phyloP scores from a whole-genome alignment of 139 green algal genomes.

The Volvox reticuliferus region DNA sequence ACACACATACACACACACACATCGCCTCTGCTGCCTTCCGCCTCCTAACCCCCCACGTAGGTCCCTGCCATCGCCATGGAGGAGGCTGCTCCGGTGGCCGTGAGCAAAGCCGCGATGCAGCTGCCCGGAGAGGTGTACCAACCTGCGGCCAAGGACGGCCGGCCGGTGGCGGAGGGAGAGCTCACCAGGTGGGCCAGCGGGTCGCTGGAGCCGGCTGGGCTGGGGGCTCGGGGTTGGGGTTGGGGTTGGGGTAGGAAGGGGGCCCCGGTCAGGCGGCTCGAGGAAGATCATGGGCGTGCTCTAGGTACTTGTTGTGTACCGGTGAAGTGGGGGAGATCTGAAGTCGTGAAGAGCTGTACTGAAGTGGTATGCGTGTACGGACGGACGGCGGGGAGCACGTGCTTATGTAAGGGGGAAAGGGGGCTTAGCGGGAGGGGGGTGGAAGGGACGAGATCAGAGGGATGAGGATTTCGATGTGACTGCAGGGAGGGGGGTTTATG shows the following conservation, averaged over 20 bases:
- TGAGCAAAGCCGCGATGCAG: constrained; percentile 70
- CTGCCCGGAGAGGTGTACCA: constrained; percentile 80
- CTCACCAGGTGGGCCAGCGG: constrained; percentile 58
- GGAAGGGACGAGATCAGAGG: neutral
- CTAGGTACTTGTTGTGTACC: no score
- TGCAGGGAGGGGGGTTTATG: neutral
- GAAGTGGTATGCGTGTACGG: no score
- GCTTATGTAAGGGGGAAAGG: no score
- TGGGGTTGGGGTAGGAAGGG: neutral
- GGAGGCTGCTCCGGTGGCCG: constrained; percentile 81
- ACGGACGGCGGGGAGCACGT: no score
- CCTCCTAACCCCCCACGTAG: constrained; percentile 31
- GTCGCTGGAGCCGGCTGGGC: no score
- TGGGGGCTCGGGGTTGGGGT: neutral
- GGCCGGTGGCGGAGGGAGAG: constrained; percentile 75
- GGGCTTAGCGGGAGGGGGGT: no score
- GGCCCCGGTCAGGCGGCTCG: no score
- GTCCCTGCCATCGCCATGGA: constrained; percentile 87
- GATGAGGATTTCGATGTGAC: neutral
- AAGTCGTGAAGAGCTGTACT: no score
- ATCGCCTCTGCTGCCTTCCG: neutral
- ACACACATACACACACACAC: no score
- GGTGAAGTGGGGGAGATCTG: no score
- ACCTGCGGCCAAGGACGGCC: constrained; percentile 50
- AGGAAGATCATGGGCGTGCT: no score